Evolutionary conservation across 257 asterid genomes (phyloP), one percentile per base, ranked within the genome.

Genomic region (Solanum okadae): DNA sequence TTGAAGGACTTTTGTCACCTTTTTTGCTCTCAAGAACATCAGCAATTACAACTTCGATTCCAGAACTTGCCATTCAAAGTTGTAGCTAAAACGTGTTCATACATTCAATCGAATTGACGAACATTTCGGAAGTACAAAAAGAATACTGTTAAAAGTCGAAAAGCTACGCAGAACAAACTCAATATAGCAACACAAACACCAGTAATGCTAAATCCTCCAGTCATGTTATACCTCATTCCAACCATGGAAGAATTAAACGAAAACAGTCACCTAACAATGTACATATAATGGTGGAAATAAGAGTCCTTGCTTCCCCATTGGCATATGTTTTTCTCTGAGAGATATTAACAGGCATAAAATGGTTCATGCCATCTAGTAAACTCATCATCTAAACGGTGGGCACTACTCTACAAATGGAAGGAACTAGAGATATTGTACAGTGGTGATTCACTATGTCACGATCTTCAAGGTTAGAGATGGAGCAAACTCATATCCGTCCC

Each of bases 401-500:
- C 42, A 40, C 71, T 77, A 72, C 78, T 59, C 61, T 72, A 89
- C 86, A 70, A 33, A 44, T 0, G 6, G 71, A 68, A 83, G 85
- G 37, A 72, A 78, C 27, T 31, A 88, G 84, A 61, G 84, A 61
- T 33, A 46, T 87, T 88, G 88, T 88, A 86, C 90, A 89, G 44
- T 31, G 61, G 37, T 14, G 81, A 59, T 27, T 34, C 71, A 82
- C 38, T 6, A 20, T 23, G 52, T 87, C 87, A 44, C 86, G 37
- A 14, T 75, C 14, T 81, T n/a, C 22, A 78, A 78, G 38, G 15
- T n/a, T 20, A 23, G 34, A 18, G 40, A 49, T 34, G 27, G 67
- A 35, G 31, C 13, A 40, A 67, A 22, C 35, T 90, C 89, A 91
- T 33, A 85, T 84, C 22, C 91, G 95, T 11, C 97, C 96, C 82